A percentile compares a stretch with the other conserved stretches of the same genome.
These are phyloP conservation scores for Fusarium xyrophilum DNA, from an alignment of 2,329 filamentous ascomycete genomes.

Conservation along the genomic window DNA sequence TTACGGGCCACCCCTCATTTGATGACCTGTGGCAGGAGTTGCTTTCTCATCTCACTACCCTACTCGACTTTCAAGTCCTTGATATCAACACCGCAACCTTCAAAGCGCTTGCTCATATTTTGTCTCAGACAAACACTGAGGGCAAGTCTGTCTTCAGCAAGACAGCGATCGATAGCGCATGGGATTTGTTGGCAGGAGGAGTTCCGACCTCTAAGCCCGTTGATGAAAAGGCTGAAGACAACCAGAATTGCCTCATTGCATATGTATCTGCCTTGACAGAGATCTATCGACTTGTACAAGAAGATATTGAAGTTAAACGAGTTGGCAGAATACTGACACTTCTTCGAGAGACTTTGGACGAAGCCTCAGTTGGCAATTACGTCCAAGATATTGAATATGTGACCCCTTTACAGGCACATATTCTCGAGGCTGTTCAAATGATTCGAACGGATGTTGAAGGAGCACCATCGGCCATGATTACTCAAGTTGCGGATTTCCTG, in stretches of 20 bases:
- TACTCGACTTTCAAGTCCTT: slow-evolving; percentile 69
- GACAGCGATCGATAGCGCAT: slow-evolving; percentile 65
- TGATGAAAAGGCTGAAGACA: slow-evolving; percentile 59
- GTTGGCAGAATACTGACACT: slow-evolving; percentile 74
- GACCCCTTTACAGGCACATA: slow-evolving; percentile 74
- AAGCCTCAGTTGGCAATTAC: slow-evolving; percentile 72
- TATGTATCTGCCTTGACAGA: slow-evolving; percentile 80
- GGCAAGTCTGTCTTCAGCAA: slow-evolving; percentile 55
- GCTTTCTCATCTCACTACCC: slow-evolving; percentile 69
- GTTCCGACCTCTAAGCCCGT: slow-evolving; percentile 58
- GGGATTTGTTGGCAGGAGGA: slow-evolving; percentile 73
- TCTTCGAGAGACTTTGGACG: slow-evolving; percentile 72
- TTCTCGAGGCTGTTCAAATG: slow-evolving; percentile 71
- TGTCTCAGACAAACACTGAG: slow-evolving; percentile 58
- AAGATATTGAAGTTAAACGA: slow-evolving; percentile 66
- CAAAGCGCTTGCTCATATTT: slow-evolving; percentile 68
- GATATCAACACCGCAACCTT: slow-evolving; percentile 76
- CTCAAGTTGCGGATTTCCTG: slow-evolving; percentile 73
- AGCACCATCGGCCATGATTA: slow-evolving; percentile 72
- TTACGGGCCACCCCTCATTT: slow-evolving; percentile 72
- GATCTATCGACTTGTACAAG: slow-evolving; percentile 77
- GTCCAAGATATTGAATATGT: slow-evolving; percentile 75
- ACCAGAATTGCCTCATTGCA: slow-evolving; percentile 84
- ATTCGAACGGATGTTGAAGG: slow-evolving; percentile 70
- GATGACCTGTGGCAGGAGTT: slow-evolving; percentile 77